Base-by-base conservation (phyloP, 2,329 filamentous ascomycete species). In the Nakataea oryzae region DNA sequence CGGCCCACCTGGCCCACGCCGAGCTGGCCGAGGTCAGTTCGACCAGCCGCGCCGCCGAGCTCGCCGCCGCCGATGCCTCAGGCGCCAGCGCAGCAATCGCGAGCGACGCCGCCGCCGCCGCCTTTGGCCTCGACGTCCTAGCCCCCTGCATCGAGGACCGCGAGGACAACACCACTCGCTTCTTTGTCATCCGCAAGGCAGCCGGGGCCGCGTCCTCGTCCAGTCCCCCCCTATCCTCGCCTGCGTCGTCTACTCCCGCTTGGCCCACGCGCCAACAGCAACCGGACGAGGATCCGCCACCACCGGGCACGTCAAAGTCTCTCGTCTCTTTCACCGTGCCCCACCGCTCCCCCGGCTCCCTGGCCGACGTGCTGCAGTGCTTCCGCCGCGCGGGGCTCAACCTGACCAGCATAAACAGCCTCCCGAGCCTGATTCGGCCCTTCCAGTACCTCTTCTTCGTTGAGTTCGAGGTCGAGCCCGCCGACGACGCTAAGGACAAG, bases 381-480 rank as follows among this genome's bases (percentile, higher is more conserved):
- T 97, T 97, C 76, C 86, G 86, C 65, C 78, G 78, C 9, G 81
- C 84, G 67, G 81, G 82, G 6, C 79, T 97, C 63, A 96, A 97
- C 72, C 77, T 97, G 67, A 97, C 93, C 32, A 93, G 88, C 72
- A 96, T 97, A 74, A 93, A 92, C 72, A 92, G 90, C 66, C 78
- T 93, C 66, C 93, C 93, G 6, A 92, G 90, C 69, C 82, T 89
- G 62, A 78, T 82, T 54, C 76, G 79, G 67, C 85, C 89, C 26
- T 97, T 96, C 84, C 87, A 96, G 72, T 97, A 97, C 75, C 84
- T 97, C 50, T 97, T 97, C 76, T 93, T 97, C 71, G 87, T 97
- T 32, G 93, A 97, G 78, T 92, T 96, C 69, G 84, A 89, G 72
- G 88, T 50, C 41, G 89, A 1, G 81, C 85, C 71, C 76, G 75